These are phyloP conservation scores for Triadica sebifera DNA, from an alignment of 345 rosid genomes.

Conservation along the genomic window DNA sequence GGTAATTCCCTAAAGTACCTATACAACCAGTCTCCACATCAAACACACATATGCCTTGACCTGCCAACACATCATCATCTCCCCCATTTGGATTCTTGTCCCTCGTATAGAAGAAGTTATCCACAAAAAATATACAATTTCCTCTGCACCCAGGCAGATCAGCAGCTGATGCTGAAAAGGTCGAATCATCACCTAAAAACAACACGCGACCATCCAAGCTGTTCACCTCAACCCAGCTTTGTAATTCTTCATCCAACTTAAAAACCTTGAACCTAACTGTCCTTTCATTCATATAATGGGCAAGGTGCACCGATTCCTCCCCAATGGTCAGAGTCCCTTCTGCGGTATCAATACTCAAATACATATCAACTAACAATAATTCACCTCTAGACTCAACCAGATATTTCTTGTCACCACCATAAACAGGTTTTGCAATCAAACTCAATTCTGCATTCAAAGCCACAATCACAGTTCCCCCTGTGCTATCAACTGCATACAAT, in stretches of 20 bases:
- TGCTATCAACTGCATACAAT: slow-evolving; percentile 72
- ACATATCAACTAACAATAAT: slow-evolving; percentile 77
- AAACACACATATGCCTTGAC: slow-evolving; percentile 59
- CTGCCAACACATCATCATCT: slow-evolving; percentile 20
- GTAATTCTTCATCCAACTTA: slow-evolving; percentile 41
- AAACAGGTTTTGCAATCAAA: slow-evolving; percentile 46
- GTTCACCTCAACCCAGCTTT: slow-evolving; percentile 55
- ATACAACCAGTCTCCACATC: slow-evolving; percentile 54
- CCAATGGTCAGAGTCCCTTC: slow-evolving; percentile 32
- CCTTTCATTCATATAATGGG: slow-evolving; percentile 56
- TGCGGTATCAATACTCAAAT: slow-evolving; percentile 56
- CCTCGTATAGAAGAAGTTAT: slow-evolving; percentile 44
- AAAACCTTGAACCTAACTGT: slow-evolving; percentile 70
- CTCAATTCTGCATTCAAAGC: slow-evolving; percentile 33
- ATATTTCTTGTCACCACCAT: slow-evolving; percentile 89
- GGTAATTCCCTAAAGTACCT: slow-evolving; percentile 44
- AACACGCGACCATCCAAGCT: slow-evolving; percentile 55
- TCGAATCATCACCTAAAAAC: slow-evolving; percentile 86
- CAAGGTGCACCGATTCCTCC: slow-evolving; percentile 39
- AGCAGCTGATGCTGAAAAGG: slow-evolving; percentile 55
- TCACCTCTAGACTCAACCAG: slow-evolving; percentile 73
- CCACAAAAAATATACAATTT: slow-evolving; percentile 58
- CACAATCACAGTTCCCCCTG: slow-evolving; percentile 65
- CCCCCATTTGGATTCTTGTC: slow-evolving; percentile 30
- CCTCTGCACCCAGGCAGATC: slow-evolving; percentile 53